Conservation (phyloP, 441 rosid genomes). For the Populus hybrid region DNA sequence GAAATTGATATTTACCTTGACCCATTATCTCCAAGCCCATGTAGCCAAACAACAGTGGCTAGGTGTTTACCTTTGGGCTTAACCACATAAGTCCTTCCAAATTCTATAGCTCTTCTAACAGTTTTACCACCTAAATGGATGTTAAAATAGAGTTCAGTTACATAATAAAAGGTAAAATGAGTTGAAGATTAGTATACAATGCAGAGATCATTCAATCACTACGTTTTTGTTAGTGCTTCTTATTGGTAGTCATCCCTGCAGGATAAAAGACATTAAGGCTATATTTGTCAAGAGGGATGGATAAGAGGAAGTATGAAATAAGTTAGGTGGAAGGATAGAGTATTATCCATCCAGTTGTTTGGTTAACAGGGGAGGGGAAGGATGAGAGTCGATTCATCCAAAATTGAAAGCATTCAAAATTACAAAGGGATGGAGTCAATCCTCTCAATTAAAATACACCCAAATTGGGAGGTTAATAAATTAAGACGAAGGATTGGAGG, state of each 20-base stretch:
- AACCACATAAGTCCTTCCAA: constrained; percentile 90
- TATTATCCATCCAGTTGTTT: neutral
- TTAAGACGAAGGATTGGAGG: neutral
- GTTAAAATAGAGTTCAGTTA: constrained; percentile 4
- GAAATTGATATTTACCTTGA: constrained; percentile 48
- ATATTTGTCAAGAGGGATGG: neutral
- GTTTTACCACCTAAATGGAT: constrained; percentile 48
- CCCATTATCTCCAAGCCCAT: constrained; percentile 97
- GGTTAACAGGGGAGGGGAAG: neutral
- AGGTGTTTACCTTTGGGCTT: constrained; percentile 91
- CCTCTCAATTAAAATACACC: neutral
- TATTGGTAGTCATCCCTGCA: neutral
- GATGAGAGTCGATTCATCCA: neutral
- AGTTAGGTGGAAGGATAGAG: neutral
- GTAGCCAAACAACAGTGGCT: constrained; percentile 98
- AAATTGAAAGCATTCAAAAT: neutral
- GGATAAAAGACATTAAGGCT: neutral
- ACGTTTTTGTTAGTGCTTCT: neutral
- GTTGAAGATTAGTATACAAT: neutral
- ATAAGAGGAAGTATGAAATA: neutral
- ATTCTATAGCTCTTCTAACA: constrained; percentile 63
- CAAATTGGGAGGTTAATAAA: neutral
- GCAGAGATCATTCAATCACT: neutral
- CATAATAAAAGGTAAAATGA: neutral
- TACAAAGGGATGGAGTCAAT: neutral